Evolutionary conservation across 2,329 filamentous ascomycete genomes (phyloP).

Genomic region (Aspergillus felis): DNA sequence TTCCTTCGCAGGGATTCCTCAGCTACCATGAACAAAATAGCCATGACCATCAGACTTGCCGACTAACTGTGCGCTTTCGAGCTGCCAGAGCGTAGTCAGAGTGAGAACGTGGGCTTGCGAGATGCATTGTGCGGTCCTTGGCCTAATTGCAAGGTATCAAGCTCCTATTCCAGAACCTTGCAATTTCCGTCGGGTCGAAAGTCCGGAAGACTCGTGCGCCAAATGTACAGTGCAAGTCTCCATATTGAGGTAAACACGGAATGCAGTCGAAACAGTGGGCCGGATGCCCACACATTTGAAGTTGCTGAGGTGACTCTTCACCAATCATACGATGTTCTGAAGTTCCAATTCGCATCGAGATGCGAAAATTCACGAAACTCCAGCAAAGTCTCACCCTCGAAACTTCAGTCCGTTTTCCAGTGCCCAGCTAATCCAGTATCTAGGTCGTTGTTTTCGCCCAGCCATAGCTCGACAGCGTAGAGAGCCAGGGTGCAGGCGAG

Average conservation of each 20-base stretch:
- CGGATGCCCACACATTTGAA: neutral
- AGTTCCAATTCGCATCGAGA: neutral
- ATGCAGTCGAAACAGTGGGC: neutral
- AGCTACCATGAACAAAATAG: neutral
- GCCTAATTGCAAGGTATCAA: neutral
- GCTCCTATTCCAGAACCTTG: neutral
- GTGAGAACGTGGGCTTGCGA: neutral
- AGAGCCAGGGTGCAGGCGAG: slow-evolving; percentile 81
- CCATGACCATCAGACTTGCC: neutral
- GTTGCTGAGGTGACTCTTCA: neutral
- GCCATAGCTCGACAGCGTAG: slow-evolving; percentile 85
- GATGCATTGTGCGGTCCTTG: neutral
- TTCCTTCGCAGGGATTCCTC: neutral
- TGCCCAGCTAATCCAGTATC: slow-evolving; percentile 70
- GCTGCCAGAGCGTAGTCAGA: neutral
- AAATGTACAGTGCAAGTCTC: neutral
- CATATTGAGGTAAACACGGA: neutral
- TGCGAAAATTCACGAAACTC: neutral
- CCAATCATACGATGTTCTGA: neutral
- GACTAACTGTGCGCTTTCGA: neutral
- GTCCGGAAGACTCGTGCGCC: neutral
- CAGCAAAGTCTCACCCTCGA: neutral
- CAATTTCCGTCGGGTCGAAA: neutral
- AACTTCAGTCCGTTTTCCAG: slow-evolving; percentile 83
- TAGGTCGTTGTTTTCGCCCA: slow-evolving; percentile 68